A percentile compares a stretch with the other conserved stretches of the same genome.
These are phyloP conservation scores for Nectriaceae sp. DNA, from an alignment of 2,329 filamentous ascomycete species.

Conservation along the genomic window DNA sequence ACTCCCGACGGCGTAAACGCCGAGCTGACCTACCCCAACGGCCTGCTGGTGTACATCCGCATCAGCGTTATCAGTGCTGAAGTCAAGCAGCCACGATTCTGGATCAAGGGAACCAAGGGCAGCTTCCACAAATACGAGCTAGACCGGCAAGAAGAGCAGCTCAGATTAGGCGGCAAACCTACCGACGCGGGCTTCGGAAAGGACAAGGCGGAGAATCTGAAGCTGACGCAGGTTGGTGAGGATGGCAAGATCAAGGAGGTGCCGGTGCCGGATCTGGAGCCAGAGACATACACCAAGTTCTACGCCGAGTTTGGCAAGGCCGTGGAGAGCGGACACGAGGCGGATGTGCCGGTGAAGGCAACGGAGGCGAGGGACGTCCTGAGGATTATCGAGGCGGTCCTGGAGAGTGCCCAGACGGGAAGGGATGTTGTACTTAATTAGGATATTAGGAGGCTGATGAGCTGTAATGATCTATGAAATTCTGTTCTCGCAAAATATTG, in stretches of 20 bases:
- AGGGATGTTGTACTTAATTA: conserved; percentile 43
- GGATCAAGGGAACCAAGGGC: conserved; percentile 74
- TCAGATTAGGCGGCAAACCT: conserved; percentile 63
- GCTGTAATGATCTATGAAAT: not conserved
- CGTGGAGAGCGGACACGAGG: conserved; percentile 48
- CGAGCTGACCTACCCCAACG: conserved; percentile 65
- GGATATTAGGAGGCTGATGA: not conserved
- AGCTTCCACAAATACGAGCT: conserved; percentile 72
- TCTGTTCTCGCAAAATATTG: not conserved
- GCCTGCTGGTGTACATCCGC: conserved; percentile 68
- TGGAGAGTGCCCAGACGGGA: conserved; percentile 51
- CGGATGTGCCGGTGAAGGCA: conserved; percentile 54
- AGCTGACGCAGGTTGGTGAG: conserved; percentile 55
- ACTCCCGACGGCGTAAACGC: conserved; percentile 63
- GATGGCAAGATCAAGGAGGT: conserved; percentile 53
- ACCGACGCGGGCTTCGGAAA: conserved; percentile 65
- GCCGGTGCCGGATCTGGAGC: conserved; percentile 59
- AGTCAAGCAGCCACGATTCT: conserved; percentile 70
- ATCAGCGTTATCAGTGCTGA: conserved; percentile 70
- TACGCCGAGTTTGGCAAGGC: conserved; percentile 58
- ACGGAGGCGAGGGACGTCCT: conserved; percentile 56
- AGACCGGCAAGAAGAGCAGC: conserved; percentile 75
- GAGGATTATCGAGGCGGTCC: conserved; percentile 52
- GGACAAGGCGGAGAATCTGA: conserved; percentile 62
- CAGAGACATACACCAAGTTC: conserved; percentile 68